phyloP scores from a whole-genome alignment of 1,284 basidiomycete genomes.

The Sphagnurus paluster region DNA sequence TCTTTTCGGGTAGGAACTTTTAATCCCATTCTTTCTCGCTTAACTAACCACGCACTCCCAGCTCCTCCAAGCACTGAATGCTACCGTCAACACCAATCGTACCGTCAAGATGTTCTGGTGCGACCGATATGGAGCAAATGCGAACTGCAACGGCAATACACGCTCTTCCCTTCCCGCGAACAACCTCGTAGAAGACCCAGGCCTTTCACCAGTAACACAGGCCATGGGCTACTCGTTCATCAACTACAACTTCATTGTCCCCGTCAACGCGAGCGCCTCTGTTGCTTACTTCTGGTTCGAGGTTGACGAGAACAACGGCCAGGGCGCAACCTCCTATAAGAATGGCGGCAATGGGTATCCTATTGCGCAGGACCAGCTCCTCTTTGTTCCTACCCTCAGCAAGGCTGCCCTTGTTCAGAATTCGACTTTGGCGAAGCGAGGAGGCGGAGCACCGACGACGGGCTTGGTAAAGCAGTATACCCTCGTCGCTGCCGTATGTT shows the following conservation, averaged over 20 bases:
- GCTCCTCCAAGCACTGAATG: slow-evolving; percentile 31
- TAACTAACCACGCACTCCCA: slow-evolving; percentile 15
- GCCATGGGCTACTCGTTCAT: slow-evolving; percentile 31
- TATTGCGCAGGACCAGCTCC: slow-evolving; percentile 38
- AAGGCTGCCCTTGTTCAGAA: slow-evolving; percentile 12
- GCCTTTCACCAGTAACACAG: slow-evolving; percentile 35
- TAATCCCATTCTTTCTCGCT: neutral
- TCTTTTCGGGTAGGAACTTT: slow-evolving; percentile 31
- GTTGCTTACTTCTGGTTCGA: slow-evolving; percentile 42
- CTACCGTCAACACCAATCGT: slow-evolving; percentile 31
- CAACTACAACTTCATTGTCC: slow-evolving; percentile 42
- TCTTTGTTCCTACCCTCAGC: slow-evolving; percentile 42
- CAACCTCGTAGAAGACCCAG: slow-evolving; percentile 29
- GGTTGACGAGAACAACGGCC: slow-evolving; percentile 38
- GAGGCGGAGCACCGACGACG: slow-evolving; percentile 15
- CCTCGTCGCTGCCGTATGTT: slow-evolving; percentile 35
- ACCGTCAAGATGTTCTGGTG: slow-evolving; percentile 39
- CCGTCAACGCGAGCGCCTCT: slow-evolving; percentile 32
- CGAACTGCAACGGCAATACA: slow-evolving; percentile 31
- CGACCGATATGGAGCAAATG: slow-evolving; percentile 33
- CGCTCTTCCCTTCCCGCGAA: slow-evolving; percentile 29
- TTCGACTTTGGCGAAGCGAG: slow-evolving; percentile 18
- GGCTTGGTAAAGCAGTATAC: slow-evolving; percentile 25
- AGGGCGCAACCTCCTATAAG: slow-evolving; percentile 30
- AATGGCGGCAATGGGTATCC: slow-evolving; percentile 37